Evolutionary conservation across 345 rosid genomes (phyloP), one percentile per base, ranked within the genome.

Genomic region (Moricandia arvensis): DNA sequence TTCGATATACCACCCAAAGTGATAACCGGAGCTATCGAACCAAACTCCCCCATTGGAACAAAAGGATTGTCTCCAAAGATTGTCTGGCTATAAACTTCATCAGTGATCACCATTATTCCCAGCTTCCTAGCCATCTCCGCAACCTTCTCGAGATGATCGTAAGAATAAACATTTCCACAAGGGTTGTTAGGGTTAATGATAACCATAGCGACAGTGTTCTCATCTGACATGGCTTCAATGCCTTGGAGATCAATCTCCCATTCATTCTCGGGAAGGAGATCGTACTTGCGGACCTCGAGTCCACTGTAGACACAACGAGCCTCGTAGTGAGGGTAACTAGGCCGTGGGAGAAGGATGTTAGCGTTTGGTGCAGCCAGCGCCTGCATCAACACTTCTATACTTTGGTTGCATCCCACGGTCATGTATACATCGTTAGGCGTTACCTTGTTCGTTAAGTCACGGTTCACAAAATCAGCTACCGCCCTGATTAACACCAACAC

Each of bases 1-100:
- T 91, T 87, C 2, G 94, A 89, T 75, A 91, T 77, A 33, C 92
- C 86, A 0, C 97, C 92, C 15, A 89, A 64, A 0, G 93, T 91
- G 33, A 91, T 5, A 27, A 91, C 81, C 5, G 94, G 94, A 17
- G 61, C 88, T 47, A 82, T 82, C 1, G 89, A 85, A 10, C 83
- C 89, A 26, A 89, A 86, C 27, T 53, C 73, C 47, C 91, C 93
- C 94, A 89, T 89, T 33, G 97, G 94, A 38, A 87, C 84, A 77
- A 81, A 87, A 4, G 83, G 82, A 1, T 66, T 86, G 55, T 73
- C 79, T 62, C 95, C 95, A 68, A 84, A 88, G 18, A 82, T 63
- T 6, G 86, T 80, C 69, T 87, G 85, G 16, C 61, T 80, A 66
- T 91, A 89, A 15, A 86, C 93, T 73, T 91, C 97, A 69, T 89